These are phyloP conservation scores for Tolypocladium nubicola DNA, from an alignment of 2,329 filamentous ascomycete genomes.

Conservation along the genomic window DNA sequence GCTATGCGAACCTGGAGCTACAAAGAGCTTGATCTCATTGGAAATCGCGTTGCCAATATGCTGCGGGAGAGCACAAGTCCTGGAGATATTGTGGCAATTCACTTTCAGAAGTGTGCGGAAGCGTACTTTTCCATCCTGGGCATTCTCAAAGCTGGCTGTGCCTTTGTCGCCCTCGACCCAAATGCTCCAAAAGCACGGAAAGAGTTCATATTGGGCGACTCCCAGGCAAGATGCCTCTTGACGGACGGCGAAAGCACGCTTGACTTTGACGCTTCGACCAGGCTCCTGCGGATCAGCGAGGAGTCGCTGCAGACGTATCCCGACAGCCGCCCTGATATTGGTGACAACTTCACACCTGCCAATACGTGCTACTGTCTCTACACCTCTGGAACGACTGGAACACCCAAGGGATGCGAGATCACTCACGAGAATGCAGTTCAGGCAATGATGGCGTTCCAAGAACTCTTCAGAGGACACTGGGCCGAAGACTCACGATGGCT, in stretches of 20 bases:
- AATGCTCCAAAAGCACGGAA: conserved; percentile 63
- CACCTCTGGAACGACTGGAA: conserved; percentile 79
- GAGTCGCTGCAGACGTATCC: conserved; percentile 14
- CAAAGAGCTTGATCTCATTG: conserved; percentile 55
- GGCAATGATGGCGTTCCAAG: conserved; percentile 77
- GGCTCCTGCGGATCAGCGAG: conserved; percentile 23
- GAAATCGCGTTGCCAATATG: conserved; percentile 62
- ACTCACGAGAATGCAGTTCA: conserved; percentile 85
- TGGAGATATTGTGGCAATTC: conserved; percentile 60
- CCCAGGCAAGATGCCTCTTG: conserved; percentile 52
- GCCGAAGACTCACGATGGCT: conserved; percentile 65
- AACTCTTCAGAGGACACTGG: conserved; percentile 69
- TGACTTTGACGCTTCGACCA: conserved; percentile 21
- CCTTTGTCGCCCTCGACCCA: conserved; percentile 72
- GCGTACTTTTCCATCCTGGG: conserved; percentile 76
- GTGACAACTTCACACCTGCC: conserved; percentile 19
- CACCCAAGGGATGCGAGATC: conserved; percentile 78
- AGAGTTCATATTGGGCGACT: conserved; percentile 68
- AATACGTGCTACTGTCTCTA: conserved; percentile 75
- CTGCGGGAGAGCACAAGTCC: conserved; percentile 38
- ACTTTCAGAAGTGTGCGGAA: conserved; percentile 77
- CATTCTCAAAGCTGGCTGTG: conserved; percentile 71
- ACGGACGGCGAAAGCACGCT: conserved; percentile 28
- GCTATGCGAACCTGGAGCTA: conserved; percentile 60
- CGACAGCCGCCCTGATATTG: conserved; percentile 4